Base-by-base conservation (phyloP, 441 rosid species). In the Populus hybrid region DNA sequence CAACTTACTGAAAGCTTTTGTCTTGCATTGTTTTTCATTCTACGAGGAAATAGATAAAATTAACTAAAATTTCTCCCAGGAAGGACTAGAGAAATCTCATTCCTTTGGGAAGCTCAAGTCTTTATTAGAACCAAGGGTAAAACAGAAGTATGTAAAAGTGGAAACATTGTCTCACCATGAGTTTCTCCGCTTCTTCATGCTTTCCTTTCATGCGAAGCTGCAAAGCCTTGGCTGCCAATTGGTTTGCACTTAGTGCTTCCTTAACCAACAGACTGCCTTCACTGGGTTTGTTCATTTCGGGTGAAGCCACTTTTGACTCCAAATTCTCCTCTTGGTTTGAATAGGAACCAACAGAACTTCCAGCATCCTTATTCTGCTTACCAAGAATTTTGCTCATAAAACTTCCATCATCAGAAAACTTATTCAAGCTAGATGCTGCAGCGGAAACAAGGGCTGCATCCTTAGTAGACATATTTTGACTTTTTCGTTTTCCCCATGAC, bases 161-260 rank as follows among this genome's bases (percentile, higher is more conserved):
- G 73, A 73, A 77, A 38, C 36, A 46, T 64, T 67, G 32, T 32
- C 85, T 73, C 81, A 94, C 98, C 94, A 86, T 81, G 42, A 93
- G 84, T 81, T 89, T 86, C 68, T 95, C 87, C 59, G 98, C 98
- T 87, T 93, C 97, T 67, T 87, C 92, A 57, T 67, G 91, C 81
- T 92, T 95, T 80, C 98, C 98, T 83, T 93, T 91, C 90, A 93
- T 75, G 26, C 91, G 94, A 68, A 93, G 90, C 85, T 90, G 98
- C 86, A 91, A 72, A n/a, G 96, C 97, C 86, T 90, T 95, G 71
- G 98, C 98, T 70, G 94, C 94, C 76, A 91, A 78, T 78, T 91
- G 90, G 82, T 95, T 95, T 72, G 92, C 88, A 82, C 91, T 90
- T 83, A 88, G 76, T 57, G 76, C 81, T 78, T 87, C 90, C 40